Evolutionary conservation across 2,329 filamentous ascomycete species (phyloP).

Genomic region (Pestalotiopsis sp.): DNA sequence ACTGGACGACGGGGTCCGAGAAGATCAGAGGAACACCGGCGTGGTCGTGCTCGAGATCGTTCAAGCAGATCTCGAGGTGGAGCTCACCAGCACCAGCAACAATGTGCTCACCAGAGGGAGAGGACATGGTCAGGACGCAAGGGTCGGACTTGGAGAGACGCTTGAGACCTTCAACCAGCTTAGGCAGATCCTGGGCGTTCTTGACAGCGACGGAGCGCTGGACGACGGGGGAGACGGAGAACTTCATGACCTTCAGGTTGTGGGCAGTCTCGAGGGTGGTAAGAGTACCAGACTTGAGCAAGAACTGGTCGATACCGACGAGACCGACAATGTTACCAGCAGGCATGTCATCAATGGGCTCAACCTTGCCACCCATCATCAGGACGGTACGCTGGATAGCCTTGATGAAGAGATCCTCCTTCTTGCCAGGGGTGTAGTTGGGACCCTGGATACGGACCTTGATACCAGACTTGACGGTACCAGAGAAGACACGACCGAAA

Average conservation of each 20-base stretch:
- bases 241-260: constrained; percentile 99
- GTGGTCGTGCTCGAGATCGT: constrained; percentile 99
- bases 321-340: constrained; percentile 99
- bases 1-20: constrained; percentile 97
- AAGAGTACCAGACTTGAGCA: constrained; percentile 99
- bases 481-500: constrained; percentile 99
- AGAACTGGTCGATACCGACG: constrained; percentile 99
- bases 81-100: constrained; percentile 99
- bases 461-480: constrained; percentile 95
- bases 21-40: constrained; percentile 97
- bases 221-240: constrained; percentile 99
- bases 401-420: constrained; percentile 99
- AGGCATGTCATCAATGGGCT: constrained; percentile 98
- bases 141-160: constrained; percentile 99
- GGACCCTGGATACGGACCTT: constrained; percentile 99
- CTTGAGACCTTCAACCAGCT: constrained; percentile 99
- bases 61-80: constrained; percentile 99
- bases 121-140: constrained; percentile 90
- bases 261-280: constrained; percentile 96
- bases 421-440: constrained; percentile 97
- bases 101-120: constrained; percentile 95
- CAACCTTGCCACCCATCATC: constrained; percentile 99
- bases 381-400: constrained; percentile 99
- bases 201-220: constrained; percentile 99
- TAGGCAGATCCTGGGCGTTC: constrained; percentile 99